These are phyloP conservation scores for Diaporthe capsici DNA, from an alignment of 2,329 filamentous ascomycete species.

Conservation along the genomic window DNA sequence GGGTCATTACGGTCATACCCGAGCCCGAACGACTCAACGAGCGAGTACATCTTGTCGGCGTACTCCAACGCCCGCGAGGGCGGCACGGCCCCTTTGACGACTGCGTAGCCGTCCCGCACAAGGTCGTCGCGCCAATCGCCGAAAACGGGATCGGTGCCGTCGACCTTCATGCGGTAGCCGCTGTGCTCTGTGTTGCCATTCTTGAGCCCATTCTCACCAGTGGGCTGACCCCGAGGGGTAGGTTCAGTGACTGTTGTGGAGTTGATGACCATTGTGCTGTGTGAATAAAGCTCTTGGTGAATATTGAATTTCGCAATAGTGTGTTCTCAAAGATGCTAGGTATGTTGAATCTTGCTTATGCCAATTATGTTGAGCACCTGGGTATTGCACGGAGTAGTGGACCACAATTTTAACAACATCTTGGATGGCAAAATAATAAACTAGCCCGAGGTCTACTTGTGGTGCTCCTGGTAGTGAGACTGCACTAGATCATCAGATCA, in stretches of 20 bases:
- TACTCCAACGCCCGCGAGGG: slow-evolving; percentile 35
- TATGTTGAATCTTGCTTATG: background rate
- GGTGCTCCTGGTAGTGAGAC: background rate
- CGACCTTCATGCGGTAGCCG: slow-evolving; percentile 18
- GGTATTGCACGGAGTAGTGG: background rate
- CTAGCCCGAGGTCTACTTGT: background rate
- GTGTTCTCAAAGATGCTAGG: background rate
- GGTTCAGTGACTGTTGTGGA: slow-evolving; percentile 13
- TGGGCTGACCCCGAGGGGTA: background rate
- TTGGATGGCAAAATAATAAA: slow-evolving; percentile 6
- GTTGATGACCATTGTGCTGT: slow-evolving; percentile 7
- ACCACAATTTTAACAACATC: slow-evolving; percentile 19
- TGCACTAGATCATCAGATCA: background rate
- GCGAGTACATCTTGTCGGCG: slow-evolving; percentile 40
- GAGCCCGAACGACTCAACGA: slow-evolving; percentile 37
- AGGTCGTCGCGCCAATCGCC: slow-evolving; percentile 44
- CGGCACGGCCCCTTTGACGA: slow-evolving; percentile 42
- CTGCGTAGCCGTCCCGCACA: slow-evolving; percentile 45
- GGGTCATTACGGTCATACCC: slow-evolving; percentile 43
- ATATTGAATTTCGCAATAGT: background rate
- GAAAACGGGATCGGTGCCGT: slow-evolving; percentile 23
- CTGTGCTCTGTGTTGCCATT: background rate
- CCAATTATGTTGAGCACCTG: background rate
- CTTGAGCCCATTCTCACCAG: background rate
- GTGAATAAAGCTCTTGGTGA: background rate